Base-by-base conservation (phyloP, 306 rosid species). In the Vigna nakashimae region DNA sequence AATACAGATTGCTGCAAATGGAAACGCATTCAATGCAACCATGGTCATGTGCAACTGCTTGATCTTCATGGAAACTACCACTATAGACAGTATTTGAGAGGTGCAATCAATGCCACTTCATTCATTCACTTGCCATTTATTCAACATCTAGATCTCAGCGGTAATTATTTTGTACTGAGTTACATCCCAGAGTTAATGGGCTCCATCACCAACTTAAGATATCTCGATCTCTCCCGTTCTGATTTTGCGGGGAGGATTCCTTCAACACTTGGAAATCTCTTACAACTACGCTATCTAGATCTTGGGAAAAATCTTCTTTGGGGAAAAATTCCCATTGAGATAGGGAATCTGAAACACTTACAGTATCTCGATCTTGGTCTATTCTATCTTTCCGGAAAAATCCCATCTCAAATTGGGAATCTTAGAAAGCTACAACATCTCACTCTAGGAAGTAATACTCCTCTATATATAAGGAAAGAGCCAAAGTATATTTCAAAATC, bases 101-200 rank as follows among this genome's bases (percentile, higher is more conserved):
- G 48, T 43, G 4, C 48, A 43, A 43, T 43, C 48, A 43, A 43
- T 10, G 0, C 0, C 48, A 9, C 48, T 43, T 43, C 48, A 43
- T 43, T 43, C 0, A 11, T 43, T 10, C 1, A 10, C 15, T 43
- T 43, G 48, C 14, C 11, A 43, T 28, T 20, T 34, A 0, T 78
- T 2, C 7, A 46, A 58, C 14, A 69, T 48, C 24, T 78, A 15
- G 82, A 79, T 2, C 71, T 79, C 36, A 79, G 77, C 16, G 0
- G 0, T 4, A 69, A 48, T 22, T 0, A 0, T 18, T 78, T 78
- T 0, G 0, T 0, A 5, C 0, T 0, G 0, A 34, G 18, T 34
- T 1, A 5, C 2, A 70, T 79, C 7, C 63, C 42, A 28, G 4
- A 57, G 1, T 1, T 11, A 3, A 24, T 0, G 0, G 38, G 4